phyloP scores from a whole-genome alignment of 768 basidiomycete genomes.

The Nidula microcarpa region DNA sequence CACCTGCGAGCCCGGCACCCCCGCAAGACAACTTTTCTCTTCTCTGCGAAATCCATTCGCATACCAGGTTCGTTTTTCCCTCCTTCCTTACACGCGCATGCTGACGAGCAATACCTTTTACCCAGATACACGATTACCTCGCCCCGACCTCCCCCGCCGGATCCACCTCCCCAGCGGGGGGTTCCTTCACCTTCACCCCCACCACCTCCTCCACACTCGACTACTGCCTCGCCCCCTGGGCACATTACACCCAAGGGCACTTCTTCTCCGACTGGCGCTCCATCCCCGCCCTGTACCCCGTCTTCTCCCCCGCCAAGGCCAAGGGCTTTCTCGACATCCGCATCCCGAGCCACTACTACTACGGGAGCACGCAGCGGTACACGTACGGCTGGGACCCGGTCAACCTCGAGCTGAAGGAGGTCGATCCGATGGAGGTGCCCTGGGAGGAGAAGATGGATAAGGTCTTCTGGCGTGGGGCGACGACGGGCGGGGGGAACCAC shows the following conservation, averaged over 20 bases:
- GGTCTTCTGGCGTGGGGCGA: constrained; percentile 95
- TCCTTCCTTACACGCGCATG: no score
- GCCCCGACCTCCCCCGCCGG: constrained; percentile 15
- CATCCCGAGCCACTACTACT: constrained; percentile 97
- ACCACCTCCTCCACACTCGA: constrained; percentile 65
- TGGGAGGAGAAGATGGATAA: constrained; percentile 89
- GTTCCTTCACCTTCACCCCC: constrained; percentile 53
- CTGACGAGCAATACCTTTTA: neutral
- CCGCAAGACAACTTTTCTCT: constrained; percentile 80
- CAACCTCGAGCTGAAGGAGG: constrained; percentile 65
- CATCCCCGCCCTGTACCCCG: constrained; percentile 83
- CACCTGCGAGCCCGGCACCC: constrained; percentile 77
- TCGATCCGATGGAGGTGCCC: constrained; percentile 82
- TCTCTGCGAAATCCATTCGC: constrained; percentile 59
- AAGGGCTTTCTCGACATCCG: constrained; percentile 85
- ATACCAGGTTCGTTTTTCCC: constrained; percentile 5
- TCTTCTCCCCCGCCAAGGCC: constrained; percentile 90
- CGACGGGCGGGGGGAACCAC: constrained; percentile 89
- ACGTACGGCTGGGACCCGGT: constrained; percentile 90
- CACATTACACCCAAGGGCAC: constrained; percentile 86
- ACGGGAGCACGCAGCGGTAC: constrained; percentile 74
- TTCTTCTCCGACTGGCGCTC: constrained; percentile 98
- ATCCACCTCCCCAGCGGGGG: constrained; percentile 37
- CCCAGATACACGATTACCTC: constrained; percentile 4
- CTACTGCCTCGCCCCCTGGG: constrained; percentile 80